Evolutionary conservation across 306 rosid genomes (phyloP).

Genomic region (Arachis hypogaea): DNA sequence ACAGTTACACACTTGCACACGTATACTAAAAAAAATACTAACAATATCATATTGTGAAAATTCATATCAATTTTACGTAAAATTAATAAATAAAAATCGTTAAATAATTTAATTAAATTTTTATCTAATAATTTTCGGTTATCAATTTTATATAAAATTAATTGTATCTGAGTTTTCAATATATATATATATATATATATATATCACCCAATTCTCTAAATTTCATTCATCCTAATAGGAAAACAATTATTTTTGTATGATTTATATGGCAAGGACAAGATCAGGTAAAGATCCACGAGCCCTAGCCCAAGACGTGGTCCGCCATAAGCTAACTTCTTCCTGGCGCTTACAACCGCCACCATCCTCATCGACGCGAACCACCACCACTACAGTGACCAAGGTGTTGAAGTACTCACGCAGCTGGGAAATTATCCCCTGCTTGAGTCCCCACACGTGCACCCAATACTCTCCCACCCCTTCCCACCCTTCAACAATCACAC

Average conservation of each 20-base stretch:
- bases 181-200: too few relatives aligned
- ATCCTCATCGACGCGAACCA: conserved; percentile 28
- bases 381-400: conserved; percentile 37
- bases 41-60: too few relatives aligned
- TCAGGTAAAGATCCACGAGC: conserved; percentile 36
- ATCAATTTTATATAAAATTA: too few relatives aligned
- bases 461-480: conserved; percentile 40
- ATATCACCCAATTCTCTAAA: too few relatives aligned
- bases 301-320: conserved; percentile 34
- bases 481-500: conserved; percentile 44
- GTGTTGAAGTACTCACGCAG: conserved; percentile 44
- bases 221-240: too few relatives aligned
- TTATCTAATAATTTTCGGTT: too few relatives aligned
- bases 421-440: conserved; percentile 41
- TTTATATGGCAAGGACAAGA: conserved; percentile 38
- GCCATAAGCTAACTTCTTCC: conserved; percentile 32
- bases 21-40: too few relatives aligned
- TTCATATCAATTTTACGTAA: too few relatives aligned
- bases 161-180: too few relatives aligned
- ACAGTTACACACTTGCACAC: too few relatives aligned
- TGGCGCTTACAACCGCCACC: not conserved
- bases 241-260: not conserved
- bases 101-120: too few relatives aligned
- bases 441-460: conserved; percentile 42
- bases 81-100: too few relatives aligned